Evolutionary conservation across 108 stramenopile species (phyloP).

Genomic region (Chaetoceros muelleri): DNA sequence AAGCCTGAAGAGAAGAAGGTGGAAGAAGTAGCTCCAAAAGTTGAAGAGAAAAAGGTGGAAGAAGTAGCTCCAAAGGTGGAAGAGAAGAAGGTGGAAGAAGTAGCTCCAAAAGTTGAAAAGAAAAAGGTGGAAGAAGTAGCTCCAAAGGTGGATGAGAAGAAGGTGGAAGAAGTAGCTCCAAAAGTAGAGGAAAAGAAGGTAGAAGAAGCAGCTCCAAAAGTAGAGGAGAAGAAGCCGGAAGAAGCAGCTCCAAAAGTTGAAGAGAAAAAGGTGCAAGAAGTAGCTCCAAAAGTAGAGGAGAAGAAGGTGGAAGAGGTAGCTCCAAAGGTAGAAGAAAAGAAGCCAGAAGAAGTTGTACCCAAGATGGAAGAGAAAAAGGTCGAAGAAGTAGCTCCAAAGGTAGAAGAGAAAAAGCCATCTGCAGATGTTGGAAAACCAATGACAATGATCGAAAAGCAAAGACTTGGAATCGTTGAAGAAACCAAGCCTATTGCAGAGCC

Average conservation of each 20-base stretch:
- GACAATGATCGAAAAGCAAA: no score
- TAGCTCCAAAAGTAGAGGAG: neutral
- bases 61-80: neutral
- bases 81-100: neutral
- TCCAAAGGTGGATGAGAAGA: neutral
- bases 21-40: neutral
- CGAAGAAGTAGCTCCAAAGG: no score
- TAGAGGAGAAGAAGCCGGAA: neutral
- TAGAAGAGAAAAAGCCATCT: no score
- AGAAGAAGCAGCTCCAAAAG: neutral
- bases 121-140: neutral
- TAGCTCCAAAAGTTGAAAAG: neutral
- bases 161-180: neutral
- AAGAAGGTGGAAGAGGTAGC: neutral
- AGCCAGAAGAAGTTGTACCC: neutral
- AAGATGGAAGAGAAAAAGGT: neutral
- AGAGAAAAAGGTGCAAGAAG: neutral
- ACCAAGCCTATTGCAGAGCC: neutral
- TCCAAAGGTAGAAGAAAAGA: neutral
- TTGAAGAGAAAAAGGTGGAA: neutral
- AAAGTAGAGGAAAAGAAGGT: neutral
- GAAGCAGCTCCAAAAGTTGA: neutral
- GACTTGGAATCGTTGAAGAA: no score
- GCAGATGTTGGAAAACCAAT: no score
- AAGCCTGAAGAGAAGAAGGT: neutral